Base-by-base conservation (phyloP, 2,329 filamentous ascomycete species). In the Aspergillus fijiensis region DNA sequence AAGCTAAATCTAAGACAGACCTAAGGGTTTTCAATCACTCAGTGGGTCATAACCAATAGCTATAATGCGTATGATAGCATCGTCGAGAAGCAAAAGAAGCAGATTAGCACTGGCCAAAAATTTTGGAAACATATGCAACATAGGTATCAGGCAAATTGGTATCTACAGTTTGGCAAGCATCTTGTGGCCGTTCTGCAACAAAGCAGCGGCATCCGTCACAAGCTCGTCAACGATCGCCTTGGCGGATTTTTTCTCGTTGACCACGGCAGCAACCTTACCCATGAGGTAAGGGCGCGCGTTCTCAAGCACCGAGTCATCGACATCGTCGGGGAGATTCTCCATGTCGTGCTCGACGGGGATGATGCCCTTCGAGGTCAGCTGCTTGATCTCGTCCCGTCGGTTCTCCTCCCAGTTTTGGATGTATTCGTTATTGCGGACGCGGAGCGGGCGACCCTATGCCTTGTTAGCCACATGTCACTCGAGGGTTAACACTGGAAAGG, bases 401-500 rank as follows among this genome's bases (percentile, higher is more conserved):
- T 98, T 95, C 71, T 89, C 89, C 81, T 99, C 94, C 95, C 95
- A 99, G 84, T 96, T 91, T 74, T 87, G 77, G 73, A 99, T 98
- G 80, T 99, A 99, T 6, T 89, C 79, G 82, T 98, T 99, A 75
- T 86, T 95, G 76, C 93, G 89, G 61, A 99, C 95, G 68, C 95
- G 91, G 74, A 99, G 84, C 39, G 95, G 95, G 60, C 95, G 91
- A 58, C 95, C 95, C 76, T 82, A 61, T 5, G 19, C 51, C 21
- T 25, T 39, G 49, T 72, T 62, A 73, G 69, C 16, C 19, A 35
- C 47, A n/a, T 1, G 14, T 48, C 21, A 49, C n/a, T 4, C n/a
- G 39, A 12, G 5, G 25, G 12, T 19, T 10, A 9, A 4, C 14
- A 27, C 4, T 10, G 1, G 14, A 1, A 47, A 29, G 27, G 27